Evolutionary conservation across 192 early-diverging fungal species (phyloP), one percentile per base, ranked within the genome.

Genomic region (Backusella psychrophila): DNA sequence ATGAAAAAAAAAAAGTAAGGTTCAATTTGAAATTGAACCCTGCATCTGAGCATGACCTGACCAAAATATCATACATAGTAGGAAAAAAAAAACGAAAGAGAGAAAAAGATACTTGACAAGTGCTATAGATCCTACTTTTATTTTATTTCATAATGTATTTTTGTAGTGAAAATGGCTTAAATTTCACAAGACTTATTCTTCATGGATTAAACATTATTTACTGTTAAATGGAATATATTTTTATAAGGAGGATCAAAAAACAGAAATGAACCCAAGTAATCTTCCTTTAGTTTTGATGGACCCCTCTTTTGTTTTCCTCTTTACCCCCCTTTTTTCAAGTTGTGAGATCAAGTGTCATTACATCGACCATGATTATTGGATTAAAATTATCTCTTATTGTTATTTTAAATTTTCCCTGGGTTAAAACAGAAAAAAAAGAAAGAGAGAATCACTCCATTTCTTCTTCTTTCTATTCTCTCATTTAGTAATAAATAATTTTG

Each of bases 331-430:
- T 63, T 63, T 53, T 29, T 63, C 26, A 29, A 63, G 56, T 63
- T 63, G 56, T 63, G 56, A 29, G 21, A 63, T 63, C 56, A 63
- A 63, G 56, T 63, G 56, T 63, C 56, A 63, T 26, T 63, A 29
- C 56, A 63, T 29, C 11, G 9, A 14, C 26, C 11, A 63, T 63
- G 26, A 63, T 63, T 23, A 63, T 63, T 63, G 56, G 56, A 63
- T 63, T 29, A 63, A 29, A 29, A 29, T 26, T 23, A 5, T 23
- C 19, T 49, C 46, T 49, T 49, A 63, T 63, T 29, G 23, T 63
- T 63, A 23, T 63, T 63, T 63, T 63, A 63, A 63, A 63, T 26
- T 26, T 63, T 63, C 23, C 56, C 21, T 63, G 56, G 56, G 23
- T 63, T 63, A 63, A 63, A 63, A 59, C 19, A 63, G 12, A 14